These are phyloP conservation scores for Cryptococcus sp. DNA, from an alignment of 1,284 basidiomycete species.

Conservation along the genomic window DNA sequence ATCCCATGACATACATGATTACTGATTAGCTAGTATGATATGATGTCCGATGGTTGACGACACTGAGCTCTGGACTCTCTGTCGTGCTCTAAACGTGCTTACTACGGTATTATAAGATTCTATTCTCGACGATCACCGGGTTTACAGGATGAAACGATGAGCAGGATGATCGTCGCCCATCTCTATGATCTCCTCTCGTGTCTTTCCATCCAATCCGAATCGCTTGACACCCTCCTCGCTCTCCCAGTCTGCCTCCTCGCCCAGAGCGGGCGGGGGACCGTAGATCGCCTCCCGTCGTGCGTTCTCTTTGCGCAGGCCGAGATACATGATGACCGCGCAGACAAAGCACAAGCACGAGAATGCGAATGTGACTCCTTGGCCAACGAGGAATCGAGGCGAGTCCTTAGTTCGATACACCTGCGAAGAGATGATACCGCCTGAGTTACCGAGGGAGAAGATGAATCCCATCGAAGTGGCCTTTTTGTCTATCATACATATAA, in stretches of 20 bases:
- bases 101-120: too few relatives aligned
- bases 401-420: constrained; percentile 50
- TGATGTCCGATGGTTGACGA: neutral
- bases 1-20: too few relatives aligned
- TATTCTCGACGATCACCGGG: too few relatives aligned
- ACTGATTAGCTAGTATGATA: too few relatives aligned
- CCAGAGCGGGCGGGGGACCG: constrained; percentile 51
- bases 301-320: constrained; percentile 50
- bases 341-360: constrained; percentile 48
- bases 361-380: constrained; percentile 51
- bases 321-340: constrained; percentile 43
- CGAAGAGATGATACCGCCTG: constrained; percentile 55
- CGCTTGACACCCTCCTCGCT: constrained; percentile 42
- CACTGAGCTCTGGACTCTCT: neutral
- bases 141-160: constrained; percentile 43
- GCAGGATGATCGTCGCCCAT: constrained; percentile 54
- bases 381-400: constrained; percentile 43
- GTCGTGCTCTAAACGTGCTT: too few relatives aligned
- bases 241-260: constrained; percentile 63
- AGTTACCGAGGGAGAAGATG: constrained; percentile 56
- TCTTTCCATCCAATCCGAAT: constrained; percentile 52
- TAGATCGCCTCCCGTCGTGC: constrained; percentile 45
- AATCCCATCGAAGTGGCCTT: constrained; percentile 56
- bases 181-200: constrained; percentile 52
- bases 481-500: constrained; percentile 29